These are phyloP conservation scores for Globisporangium nodosum DNA, from an alignment of 352 stramenopile genomes.

Conservation along the genomic window DNA sequence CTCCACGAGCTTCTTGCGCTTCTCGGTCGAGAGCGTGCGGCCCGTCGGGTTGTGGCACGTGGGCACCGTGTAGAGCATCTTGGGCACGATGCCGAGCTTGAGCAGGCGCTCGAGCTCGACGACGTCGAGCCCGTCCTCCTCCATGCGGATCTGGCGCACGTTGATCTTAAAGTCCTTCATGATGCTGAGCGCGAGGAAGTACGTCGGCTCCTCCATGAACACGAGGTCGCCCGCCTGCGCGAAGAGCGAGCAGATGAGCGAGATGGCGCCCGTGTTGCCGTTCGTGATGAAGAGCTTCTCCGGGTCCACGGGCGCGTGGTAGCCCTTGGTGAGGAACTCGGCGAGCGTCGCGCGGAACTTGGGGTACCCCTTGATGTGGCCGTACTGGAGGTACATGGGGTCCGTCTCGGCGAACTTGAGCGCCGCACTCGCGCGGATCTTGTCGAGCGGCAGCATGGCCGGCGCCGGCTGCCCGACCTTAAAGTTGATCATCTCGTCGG, in stretches of 20 bases:
- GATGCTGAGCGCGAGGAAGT: conserved; percentile 92
- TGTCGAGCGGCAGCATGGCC: conserved; percentile 83
- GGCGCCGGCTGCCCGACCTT: conserved; percentile 81
- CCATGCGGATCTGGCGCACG: conserved; percentile 88
- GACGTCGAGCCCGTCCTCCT: conserved; percentile 83
- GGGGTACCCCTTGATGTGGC: conserved; percentile 83
- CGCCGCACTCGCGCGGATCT: conserved; percentile 71
- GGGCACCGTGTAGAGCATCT: conserved; percentile 93
- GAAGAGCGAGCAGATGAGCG: conserved; percentile 87
- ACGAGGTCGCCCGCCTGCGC: conserved; percentile 87
- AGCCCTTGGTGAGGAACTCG: conserved; percentile 76
- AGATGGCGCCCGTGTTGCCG: conserved; percentile 90
- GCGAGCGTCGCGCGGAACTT: conserved; percentile 78
- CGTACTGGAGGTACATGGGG: conserved; percentile 87
- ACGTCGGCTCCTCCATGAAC: conserved; percentile 91
- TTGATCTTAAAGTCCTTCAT: conserved; percentile 93
- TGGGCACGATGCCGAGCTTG: conserved; percentile 66
- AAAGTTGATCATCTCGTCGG: conserved; percentile 88
- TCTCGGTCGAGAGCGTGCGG: conserved; percentile 75
- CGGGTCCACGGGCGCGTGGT: conserved; percentile 66
- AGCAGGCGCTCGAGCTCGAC: conserved; percentile 83
- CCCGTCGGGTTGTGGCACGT: conserved; percentile 95
- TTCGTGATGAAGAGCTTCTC: conserved; percentile 92
- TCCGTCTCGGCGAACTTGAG: conserved; percentile 84
- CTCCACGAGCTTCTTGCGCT: conserved; percentile 83